A percentile compares a stretch with the other conserved stretches of the same genome.
These are phyloP conservation scores for Neocucurbitaria cava DNA, from an alignment of 2,329 filamentous ascomycete genomes.

Conservation along the genomic window DNA sequence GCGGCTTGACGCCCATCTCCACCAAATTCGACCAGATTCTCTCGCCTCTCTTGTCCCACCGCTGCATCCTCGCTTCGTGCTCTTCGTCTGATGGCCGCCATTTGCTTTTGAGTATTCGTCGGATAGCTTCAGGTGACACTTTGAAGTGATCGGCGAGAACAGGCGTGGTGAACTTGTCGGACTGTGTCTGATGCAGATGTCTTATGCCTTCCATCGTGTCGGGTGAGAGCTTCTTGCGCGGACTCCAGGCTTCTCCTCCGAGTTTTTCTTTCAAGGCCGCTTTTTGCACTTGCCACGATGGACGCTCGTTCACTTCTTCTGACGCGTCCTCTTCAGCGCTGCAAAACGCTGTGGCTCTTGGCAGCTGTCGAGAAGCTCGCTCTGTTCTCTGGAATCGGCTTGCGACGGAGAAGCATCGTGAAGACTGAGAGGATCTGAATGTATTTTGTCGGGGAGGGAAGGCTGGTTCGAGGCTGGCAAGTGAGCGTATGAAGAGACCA, in stretches of 20 bases:
- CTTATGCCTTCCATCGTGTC: conserved; percentile 92
- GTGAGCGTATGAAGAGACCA: conserved; percentile 28
- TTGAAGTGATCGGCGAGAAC: conserved; percentile 80
- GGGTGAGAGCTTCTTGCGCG: conserved; percentile 85
- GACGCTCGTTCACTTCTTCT: conserved; percentile 31
- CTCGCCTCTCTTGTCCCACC: conserved; percentile 58
- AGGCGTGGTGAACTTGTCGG: conserved; percentile 76
- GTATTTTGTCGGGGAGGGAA: conserved; percentile 7
- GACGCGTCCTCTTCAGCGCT: conserved; percentile 42
- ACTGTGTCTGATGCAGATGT: conserved; percentile 78
- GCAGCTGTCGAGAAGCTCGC: not conserved
- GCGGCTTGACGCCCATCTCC: conserved; percentile 62
- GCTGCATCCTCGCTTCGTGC: conserved; percentile 49
- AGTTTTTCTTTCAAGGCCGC: conserved; percentile 78
- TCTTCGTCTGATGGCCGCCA: conserved; percentile 67
- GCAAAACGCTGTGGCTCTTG: conserved; percentile 22
- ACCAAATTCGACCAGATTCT: conserved; percentile 58
- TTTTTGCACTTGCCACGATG: conserved; percentile 80
- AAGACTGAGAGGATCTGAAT: conserved; percentile 6
- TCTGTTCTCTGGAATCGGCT: conserved; percentile 6
- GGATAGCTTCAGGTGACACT: conserved; percentile 85
- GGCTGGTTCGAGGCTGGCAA: conserved; percentile 7
- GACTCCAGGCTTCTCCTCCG: conserved; percentile 75
- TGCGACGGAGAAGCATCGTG: conserved; percentile 24
- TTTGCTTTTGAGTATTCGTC: conserved; percentile 82